Evolutionary conservation across 495 filamentous ascomycete genomes (phyloP), one percentile per base, ranked within the genome.

Genomic region (Trichoderma gamsii): DNA sequence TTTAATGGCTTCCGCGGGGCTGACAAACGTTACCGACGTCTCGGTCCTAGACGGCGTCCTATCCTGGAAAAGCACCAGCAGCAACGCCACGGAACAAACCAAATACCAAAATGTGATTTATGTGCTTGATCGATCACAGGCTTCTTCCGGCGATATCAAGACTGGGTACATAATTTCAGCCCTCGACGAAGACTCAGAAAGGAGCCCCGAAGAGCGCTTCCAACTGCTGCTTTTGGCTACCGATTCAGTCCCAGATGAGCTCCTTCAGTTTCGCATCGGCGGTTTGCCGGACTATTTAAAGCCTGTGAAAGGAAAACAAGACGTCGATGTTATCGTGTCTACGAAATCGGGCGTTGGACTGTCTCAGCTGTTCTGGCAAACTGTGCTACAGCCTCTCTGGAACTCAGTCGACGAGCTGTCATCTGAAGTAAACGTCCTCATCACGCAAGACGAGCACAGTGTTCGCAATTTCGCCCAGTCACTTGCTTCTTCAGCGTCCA

Each of bases 241-340:
- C 6, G 63, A 72, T 7, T 41, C 67, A 5, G 69, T 82, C n/a
- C 81, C 80, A 9, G 64, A 73, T 41, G 64, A 72, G 5, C 71
- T 77, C 21, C 35, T 38, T 38, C 71, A 76, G 0, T 75, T 77
- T 67, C 52, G 76, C 18, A 67, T 78, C 27, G 65, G 69, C 35
- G 68, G 65, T 9, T 68, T 77, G 43, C 82, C 81, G 1, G 59
- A 68, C 8, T 73, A 81, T 64, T 69, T 85, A n/a, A 69, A 66
- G 16, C 72, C 70, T 15, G 67, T 68, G 4, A 61, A 61, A 18
- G 68, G 73, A 8, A 70, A 66, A 23, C 70, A 73, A 7, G 65
- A 64, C 16, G 43, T 92, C 0, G 84, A 92, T 69, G 76, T 96
- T 59, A 72, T 97, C 41, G 80, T 97, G 65, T 97, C 92, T 6